Percentiles rank a stretch among this genome's conserved stretches.
Conservation (phyloP, 1,139 yeast genomes). For the Pichia sp. region DNA sequence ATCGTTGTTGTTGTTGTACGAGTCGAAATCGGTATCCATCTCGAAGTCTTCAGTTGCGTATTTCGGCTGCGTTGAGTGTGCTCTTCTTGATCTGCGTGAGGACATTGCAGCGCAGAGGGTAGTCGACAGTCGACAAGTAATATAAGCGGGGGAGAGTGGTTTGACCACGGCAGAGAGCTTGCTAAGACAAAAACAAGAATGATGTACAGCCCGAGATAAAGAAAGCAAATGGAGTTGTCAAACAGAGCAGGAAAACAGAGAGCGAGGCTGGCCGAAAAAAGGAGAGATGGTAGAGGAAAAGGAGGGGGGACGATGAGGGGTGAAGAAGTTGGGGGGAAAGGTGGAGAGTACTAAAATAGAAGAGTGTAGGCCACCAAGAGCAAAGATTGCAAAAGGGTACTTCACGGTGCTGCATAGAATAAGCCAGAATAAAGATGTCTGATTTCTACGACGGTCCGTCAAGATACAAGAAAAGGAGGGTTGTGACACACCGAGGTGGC, state of each 20-base stretch:
- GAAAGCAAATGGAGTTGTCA: not conserved
- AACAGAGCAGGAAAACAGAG: not conserved
- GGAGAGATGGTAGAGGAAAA: not conserved
- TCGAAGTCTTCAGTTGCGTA: slow-evolving; percentile 18
- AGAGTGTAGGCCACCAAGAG: not conserved
- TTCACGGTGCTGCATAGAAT: not conserved
- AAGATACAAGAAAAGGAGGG: slow-evolving; percentile 21
- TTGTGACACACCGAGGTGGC: slow-evolving; percentile 17
- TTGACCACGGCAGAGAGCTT: not conserved
- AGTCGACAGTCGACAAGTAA: not conserved
- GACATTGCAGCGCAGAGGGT: slow-evolving; percentile 20
- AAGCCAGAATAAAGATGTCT: not conserved
- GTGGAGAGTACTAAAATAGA: not conserved
- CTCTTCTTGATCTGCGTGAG: slow-evolving; percentile 30
- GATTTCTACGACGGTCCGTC: slow-evolving; percentile 13
- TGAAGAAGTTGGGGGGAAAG: not conserved
- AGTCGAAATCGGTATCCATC: slow-evolving; percentile 15
- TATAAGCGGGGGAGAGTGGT: not conserved
- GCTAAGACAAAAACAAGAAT: not conserved
- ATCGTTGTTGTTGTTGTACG: not conserved
- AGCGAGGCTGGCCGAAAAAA: slow-evolving; percentile 1
- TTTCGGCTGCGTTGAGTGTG: slow-evolving; percentile 16
- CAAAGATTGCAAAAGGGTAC: not conserved
- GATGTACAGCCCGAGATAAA: not conserved
- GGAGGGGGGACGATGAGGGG: not conserved